phyloP scores from a whole-genome alignment of 2,329 filamentous ascomycete genomes.

The Coccinonectria pachysandricola region DNA sequence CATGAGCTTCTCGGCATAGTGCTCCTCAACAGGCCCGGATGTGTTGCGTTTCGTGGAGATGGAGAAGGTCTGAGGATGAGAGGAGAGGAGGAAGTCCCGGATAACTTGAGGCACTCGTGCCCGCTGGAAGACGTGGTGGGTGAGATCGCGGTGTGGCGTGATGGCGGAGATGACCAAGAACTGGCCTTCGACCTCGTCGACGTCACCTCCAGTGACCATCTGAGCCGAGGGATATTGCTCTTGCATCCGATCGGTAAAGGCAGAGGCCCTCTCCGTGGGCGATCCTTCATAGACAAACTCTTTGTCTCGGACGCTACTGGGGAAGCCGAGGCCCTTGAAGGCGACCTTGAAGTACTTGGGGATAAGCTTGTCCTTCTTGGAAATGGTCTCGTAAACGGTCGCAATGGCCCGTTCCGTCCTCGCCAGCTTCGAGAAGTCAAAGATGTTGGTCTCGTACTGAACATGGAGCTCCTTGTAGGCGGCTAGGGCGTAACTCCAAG shows the following conservation, averaged over 20 bases:
- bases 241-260: constrained; percentile 86
- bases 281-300: constrained; percentile 85
- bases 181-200: constrained; percentile 81
- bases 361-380: constrained; percentile 66
- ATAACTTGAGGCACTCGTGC: constrained; percentile 74
- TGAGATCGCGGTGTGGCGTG: constrained; percentile 70
- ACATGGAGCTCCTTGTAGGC: constrained; percentile 82
- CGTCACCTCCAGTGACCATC: constrained; percentile 57
- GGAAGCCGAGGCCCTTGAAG: constrained; percentile 85
- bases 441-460: constrained; percentile 85
- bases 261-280: constrained; percentile 62
- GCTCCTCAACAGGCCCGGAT: constrained; percentile 57
- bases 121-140: constrained; percentile 77
- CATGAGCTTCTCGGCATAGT: constrained; percentile 73
- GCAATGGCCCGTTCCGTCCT: constrained; percentile 84
- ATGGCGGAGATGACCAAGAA: constrained; percentile 76
- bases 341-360: constrained; percentile 86
- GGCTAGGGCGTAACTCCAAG: constrained; percentile 78
- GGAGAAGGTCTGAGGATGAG: constrained; percentile 68
- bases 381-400: constrained; percentile 79
- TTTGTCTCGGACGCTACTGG: constrained; percentile 70
- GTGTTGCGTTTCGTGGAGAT: constrained; percentile 63
- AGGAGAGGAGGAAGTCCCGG: constrained; percentile 75
- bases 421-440: constrained; percentile 87
- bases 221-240: constrained; percentile 81